These are phyloP conservation scores for Hemisphaericaspora xylofermentans DNA, from an alignment of 1,139 yeast species.

Conservation along the genomic window DNA sequence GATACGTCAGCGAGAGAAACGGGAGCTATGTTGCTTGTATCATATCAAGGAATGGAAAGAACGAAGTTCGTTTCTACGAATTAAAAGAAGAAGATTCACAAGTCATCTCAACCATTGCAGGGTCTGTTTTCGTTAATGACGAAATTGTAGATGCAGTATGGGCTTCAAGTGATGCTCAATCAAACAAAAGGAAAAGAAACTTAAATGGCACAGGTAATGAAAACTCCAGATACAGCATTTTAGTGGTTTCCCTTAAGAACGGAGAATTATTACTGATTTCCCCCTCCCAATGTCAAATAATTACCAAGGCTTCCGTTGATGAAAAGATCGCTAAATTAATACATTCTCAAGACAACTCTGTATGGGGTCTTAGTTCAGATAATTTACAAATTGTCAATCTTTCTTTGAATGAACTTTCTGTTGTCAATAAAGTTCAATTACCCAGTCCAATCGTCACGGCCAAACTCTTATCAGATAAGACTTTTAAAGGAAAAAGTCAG, in stretches of 20 bases:
- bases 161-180: slow-evolving; percentile 9
- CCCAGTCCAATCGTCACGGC: background rate
- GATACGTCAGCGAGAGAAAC: slow-evolving; percentile 18
- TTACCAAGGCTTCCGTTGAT: slow-evolving; percentile 30
- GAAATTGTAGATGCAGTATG: slow-evolving; percentile 21
- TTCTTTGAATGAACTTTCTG: slow-evolving; percentile 3
- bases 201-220: slow-evolving; percentile 3
- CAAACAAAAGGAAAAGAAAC: slow-evolving; percentile 18
- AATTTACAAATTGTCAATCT: slow-evolving; percentile 1
- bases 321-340: slow-evolving; percentile 5
- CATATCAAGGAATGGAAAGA: slow-evolving; percentile 32
- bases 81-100: slow-evolving; percentile 12
- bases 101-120: slow-evolving; percentile 2
- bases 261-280: slow-evolving; percentile 44
- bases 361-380: slow-evolving; percentile 9
- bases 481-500: background rate
- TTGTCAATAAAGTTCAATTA: background rate
- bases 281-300: slow-evolving; percentile 36
- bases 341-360: slow-evolving; percentile 5
- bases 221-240: slow-evolving; percentile 12
- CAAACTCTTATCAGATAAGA: background rate
- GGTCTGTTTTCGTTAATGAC: slow-evolving; percentile 15
- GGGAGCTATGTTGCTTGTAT: slow-evolving; percentile 29
- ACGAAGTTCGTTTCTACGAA: slow-evolving; percentile 35
- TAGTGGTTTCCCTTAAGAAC: slow-evolving; percentile 36